Percentiles rank a stretch among this genome's conserved stretches.
These are phyloP conservation scores for Leccinum subrobustum DNA, from an alignment of 1,284 basidiomycete genomes.

Conservation along the genomic window DNA sequence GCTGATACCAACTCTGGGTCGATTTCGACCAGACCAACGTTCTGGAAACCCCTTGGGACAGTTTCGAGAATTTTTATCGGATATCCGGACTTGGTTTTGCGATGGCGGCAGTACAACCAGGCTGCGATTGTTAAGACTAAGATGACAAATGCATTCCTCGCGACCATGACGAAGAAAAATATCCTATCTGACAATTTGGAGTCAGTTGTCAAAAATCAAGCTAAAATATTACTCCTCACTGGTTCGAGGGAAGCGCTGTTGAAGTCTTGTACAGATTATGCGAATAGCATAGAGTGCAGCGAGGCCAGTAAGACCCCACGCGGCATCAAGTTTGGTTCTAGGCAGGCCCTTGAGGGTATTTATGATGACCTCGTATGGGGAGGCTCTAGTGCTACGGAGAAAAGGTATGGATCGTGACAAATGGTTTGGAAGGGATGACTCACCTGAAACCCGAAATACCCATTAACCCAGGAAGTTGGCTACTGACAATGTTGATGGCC, in stretches of 20 bases:
- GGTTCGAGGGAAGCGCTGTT: slow-evolving; percentile 66
- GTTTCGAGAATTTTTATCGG: slow-evolving; percentile 84
- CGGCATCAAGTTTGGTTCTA: slow-evolving; percentile 76
- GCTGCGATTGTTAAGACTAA: slow-evolving; percentile 83
- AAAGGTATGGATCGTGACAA: not conserved
- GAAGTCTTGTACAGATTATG: slow-evolving; percentile 55
- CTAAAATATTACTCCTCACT: slow-evolving; percentile 38
- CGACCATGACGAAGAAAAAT: slow-evolving; percentile 84
- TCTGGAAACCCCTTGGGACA: slow-evolving; percentile 82
- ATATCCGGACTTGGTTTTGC: slow-evolving; percentile 57
- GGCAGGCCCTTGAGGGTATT: slow-evolving; percentile 87
- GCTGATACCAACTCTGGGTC: slow-evolving; percentile 63
- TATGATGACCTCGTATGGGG: slow-evolving; percentile 89
- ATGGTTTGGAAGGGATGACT: slow-evolving; percentile 23
- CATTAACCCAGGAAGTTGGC: slow-evolving; percentile 85
- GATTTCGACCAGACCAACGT: slow-evolving; percentile 76
- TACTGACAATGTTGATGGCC: slow-evolving; percentile 85
- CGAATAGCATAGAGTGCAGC: slow-evolving; percentile 77
- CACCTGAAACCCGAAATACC: slow-evolving; percentile 83
- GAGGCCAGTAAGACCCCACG: slow-evolving; percentile 84
- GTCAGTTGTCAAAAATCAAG: not conserved
- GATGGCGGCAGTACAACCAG: slow-evolving; percentile 78
- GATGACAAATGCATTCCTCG: slow-evolving; percentile 88
- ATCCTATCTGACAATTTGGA: slow-evolving; percentile 49
- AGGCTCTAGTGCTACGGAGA: slow-evolving; percentile 66